Evolutionary conservation across 2,329 filamentous ascomycete species (phyloP), one percentile per base, ranked within the genome.

Genomic region (Sphaerulina musiva): DNA sequence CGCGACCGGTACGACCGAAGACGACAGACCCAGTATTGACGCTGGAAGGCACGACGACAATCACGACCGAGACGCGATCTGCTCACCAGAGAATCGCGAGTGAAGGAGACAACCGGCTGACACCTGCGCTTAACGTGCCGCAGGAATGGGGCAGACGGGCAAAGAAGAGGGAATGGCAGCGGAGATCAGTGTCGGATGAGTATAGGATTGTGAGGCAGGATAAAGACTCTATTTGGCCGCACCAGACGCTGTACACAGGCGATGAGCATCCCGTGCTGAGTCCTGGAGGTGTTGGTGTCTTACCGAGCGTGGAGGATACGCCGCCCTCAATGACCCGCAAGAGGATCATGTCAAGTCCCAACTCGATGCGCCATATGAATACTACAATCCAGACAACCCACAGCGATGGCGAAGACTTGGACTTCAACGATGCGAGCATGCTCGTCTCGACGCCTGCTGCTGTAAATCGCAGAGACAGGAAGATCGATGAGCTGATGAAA

Each of bases 101-200:
- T 36, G 56, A 53, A 42, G 62, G 59, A 10, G 73, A 72, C 62
- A 69, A 62, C 47, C 71, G 66, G 31, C 59, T 70, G 29, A 73
- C 76, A 52, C 74, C 74, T 23, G 71, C 74, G 3, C 59, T 77
- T 38, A 73, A 73, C 36, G 64, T 72, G 54, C 76, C 76, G 38
- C 63, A 69, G 40, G 66, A 71, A 58, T 78, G 76, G 76, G 76
- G 75, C n/a, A 64, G 73, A 51, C 76, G 74, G 62, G 71, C 67
- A 26, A 70, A 71, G 52, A 51, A 42, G 52, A 48, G 57, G 14
- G 68, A 74, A 56, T 77, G 74, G 74, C 66, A 76, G 62, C 63
- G 70, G n/a, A 64, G 68, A 46, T 57, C 56, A 32, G 59, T 62
- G 20, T 51, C 50, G 50, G 61, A 58, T 48, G 53, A 59, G 20